Evolutionary conservation across 148 eudicot genomes (phyloP).

Genomic region (Chenopodium formosanum): DNA sequence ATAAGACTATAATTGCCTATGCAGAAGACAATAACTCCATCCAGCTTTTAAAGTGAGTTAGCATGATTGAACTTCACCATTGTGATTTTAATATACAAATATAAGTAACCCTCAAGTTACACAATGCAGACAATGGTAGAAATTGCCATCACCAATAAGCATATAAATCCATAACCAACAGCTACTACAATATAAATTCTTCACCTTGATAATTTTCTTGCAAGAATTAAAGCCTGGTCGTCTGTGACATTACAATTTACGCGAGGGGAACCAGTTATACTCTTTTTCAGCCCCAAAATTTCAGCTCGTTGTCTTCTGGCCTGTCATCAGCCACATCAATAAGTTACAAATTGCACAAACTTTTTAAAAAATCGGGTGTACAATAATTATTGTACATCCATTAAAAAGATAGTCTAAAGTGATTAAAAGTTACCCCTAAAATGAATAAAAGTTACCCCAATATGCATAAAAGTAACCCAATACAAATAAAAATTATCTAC

Average conservation of each 20-base stretch:
- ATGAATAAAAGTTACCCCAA: no score
- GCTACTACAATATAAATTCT: background rate
- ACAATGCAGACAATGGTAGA: background rate
- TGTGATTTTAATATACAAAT: background rate
- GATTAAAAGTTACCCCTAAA: no score
- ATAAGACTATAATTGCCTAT: background rate
- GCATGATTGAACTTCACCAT: background rate
- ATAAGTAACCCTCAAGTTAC: background rate
- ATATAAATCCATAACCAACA: background rate
- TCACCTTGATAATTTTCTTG: slow-evolving; percentile 62
- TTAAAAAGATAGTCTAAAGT: no score
- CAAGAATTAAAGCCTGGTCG: slow-evolving; percentile 59
- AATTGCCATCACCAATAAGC: background rate
- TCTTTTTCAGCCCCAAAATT: slow-evolving; percentile 63
- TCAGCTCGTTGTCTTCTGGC: slow-evolving; percentile 94
- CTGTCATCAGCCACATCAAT: slow-evolving; percentile 32
- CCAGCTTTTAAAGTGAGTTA: background rate
- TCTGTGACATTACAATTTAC: slow-evolving; percentile 36
- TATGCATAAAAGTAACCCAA: no score
- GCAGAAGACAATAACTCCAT: background rate
- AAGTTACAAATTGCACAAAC: background rate
- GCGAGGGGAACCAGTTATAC: slow-evolving; percentile 33
- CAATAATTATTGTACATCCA: no score
- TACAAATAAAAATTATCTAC: no score
- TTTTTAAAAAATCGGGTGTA: no score